A percentile compares a stretch with the other conserved stretches of the same genome.
These are phyloP conservation scores for Fusarium camptoceras DNA, from an alignment of 2,329 filamentous ascomycete species.

Conservation along the genomic window DNA sequence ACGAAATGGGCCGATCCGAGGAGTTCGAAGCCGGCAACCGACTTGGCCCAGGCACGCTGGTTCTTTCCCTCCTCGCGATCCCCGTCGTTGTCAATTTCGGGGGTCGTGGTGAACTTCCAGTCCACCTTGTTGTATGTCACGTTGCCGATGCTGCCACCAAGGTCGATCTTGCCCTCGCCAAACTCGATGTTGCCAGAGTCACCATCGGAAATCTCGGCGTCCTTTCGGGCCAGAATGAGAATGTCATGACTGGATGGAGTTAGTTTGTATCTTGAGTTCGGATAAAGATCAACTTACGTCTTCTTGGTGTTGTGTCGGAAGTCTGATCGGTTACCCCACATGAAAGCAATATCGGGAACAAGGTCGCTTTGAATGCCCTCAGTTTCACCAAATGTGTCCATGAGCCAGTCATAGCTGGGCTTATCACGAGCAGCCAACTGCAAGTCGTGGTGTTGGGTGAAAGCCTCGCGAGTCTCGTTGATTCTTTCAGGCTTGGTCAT, in stretches of 20 bases:
- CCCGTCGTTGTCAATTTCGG: conserved; percentile 35
- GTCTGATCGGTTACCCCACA: conserved; percentile 47
- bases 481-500: conserved; percentile 43
- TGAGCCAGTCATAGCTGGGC: conserved; percentile 46
- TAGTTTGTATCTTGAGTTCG: conserved; percentile 9
- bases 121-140: conserved; percentile 46
- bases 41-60: conserved; percentile 46
- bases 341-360: conserved; percentile 46
- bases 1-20: conserved; percentile 44
- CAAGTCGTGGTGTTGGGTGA: conserved; percentile 41
- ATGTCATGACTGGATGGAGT: conserved; percentile 39
- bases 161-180: conserved; percentile 40
- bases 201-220: conserved; percentile 41
- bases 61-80: conserved; percentile 41
- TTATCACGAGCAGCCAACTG: conserved; percentile 44
- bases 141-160: conserved; percentile 40
- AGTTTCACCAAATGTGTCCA: conserved; percentile 34
- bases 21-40: conserved; percentile 44
- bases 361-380: conserved; percentile 43
- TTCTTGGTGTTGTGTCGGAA: conserved; percentile 44
- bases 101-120: conserved; percentile 46
- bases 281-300: conserved; percentile 36
- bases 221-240: conserved; percentile 45
- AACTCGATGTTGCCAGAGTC: conserved; percentile 39
- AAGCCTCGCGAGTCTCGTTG: conserved; percentile 32